Evolutionary conservation across 805 yeast genomes (phyloP).

Genomic region (Candida patagonica): DNA sequence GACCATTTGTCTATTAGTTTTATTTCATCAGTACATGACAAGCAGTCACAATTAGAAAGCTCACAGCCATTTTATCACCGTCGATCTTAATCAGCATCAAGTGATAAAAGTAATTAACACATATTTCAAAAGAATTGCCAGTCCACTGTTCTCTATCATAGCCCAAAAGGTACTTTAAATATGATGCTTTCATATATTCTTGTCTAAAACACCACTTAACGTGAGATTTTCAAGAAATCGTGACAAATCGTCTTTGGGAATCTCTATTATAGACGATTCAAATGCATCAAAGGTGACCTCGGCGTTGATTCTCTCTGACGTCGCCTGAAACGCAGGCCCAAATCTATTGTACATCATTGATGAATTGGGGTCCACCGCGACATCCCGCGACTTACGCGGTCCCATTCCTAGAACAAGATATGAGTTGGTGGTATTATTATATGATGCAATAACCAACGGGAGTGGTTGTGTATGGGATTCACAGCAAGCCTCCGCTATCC

Average conservation of each 20-base stretch:
- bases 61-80: too few relatives aligned
- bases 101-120: too few relatives aligned
- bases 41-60: too few relatives aligned
- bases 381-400: conserved; percentile 56
- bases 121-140: too few relatives aligned
- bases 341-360: conserved; percentile 68
- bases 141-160: too few relatives aligned
- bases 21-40: too few relatives aligned
- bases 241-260: conserved; percentile 75
- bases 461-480: conserved; percentile 58
- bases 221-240: conserved; percentile 82
- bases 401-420: conserved; percentile 86
- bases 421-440: conserved; percentile 63
- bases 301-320: conserved; percentile 77
- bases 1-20: too few relatives aligned
- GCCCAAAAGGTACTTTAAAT: too few relatives aligned
- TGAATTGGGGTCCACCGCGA: conserved; percentile 23
- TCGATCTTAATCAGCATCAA: too few relatives aligned
- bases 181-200: background rate
- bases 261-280: conserved; percentile 88
- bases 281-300: conserved; percentile 87
- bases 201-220: conserved; percentile 43
- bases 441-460: conserved; percentile 80
- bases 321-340: conserved; percentile 84
- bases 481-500: conserved; percentile 85